phyloP scores from a whole-genome alignment of 257 asterid species.

The Salvia hispanica region DNA sequence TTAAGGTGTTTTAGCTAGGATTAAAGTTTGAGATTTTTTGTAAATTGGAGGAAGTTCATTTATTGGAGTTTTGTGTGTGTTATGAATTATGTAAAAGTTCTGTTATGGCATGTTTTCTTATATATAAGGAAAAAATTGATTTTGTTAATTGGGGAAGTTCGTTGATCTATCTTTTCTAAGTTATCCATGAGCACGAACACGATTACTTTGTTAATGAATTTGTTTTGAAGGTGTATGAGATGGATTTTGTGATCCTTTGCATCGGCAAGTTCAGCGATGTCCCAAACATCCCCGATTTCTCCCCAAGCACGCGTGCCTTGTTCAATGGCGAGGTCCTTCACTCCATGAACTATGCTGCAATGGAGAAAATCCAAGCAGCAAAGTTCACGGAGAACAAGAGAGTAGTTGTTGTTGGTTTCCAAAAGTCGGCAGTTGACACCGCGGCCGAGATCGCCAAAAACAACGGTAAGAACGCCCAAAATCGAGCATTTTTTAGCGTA shows the following conservation, averaged over 20 bases:
- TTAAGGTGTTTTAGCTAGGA: background rate
- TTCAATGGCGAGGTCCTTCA: slow-evolving; percentile 54
- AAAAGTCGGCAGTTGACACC: slow-evolving; percentile 69
- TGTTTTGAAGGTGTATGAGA: slow-evolving; percentile 47
- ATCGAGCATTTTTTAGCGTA: too few species aligned
- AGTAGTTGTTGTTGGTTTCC: slow-evolving; percentile 66
- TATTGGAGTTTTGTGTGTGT: too few species aligned
- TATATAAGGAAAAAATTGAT: too few species aligned
- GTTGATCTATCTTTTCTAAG: background rate
- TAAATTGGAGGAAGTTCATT: slow-evolving; percentile 17
- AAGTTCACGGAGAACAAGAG: slow-evolving; percentile 46
- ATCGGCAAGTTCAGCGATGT: slow-evolving; percentile 58
- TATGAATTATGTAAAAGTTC: too few species aligned
- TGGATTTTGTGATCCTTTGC: slow-evolving; percentile 63
- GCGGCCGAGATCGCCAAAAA: slow-evolving; percentile 50
- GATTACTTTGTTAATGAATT: background rate
- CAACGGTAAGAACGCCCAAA: slow-evolving; percentile 37
- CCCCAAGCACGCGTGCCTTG: slow-evolving; percentile 23
- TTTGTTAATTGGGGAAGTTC: slow-evolving; percentile 32
- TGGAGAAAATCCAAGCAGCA: slow-evolving; percentile 47
- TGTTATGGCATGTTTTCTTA: too few species aligned
- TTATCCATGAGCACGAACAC: background rate
- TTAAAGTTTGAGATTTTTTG: slow-evolving; percentile 27
- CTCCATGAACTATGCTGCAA: slow-evolving; percentile 64
- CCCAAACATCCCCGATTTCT: slow-evolving; percentile 50